Evolutionary conservation across 2,329 filamentous ascomycete genomes (phyloP).

Genomic region (Penicillium sp.): DNA sequence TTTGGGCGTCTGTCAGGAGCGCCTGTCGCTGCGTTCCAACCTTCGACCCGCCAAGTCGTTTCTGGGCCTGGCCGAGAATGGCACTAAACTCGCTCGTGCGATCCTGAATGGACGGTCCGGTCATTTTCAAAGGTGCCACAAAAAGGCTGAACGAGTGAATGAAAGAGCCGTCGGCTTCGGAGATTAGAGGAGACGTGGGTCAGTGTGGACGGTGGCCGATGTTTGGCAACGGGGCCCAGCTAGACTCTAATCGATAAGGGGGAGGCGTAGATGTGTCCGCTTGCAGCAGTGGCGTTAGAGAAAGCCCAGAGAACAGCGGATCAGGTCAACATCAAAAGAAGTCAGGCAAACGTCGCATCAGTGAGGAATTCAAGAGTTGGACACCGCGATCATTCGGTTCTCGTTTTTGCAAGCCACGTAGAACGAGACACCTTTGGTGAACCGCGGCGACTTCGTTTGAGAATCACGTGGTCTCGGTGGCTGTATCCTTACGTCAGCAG

Average conservation of each 20-base stretch:
- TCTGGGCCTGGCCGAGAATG: constrained; percentile 83
- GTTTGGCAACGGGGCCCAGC: constrained; percentile 11
- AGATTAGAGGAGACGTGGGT: not conserved
- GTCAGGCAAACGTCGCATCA: not conserved
- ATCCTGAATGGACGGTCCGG: constrained; percentile 81
- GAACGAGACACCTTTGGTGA: constrained; percentile 17
- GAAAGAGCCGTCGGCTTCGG: not conserved
- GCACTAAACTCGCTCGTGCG: constrained; percentile 93
- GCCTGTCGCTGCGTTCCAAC: constrained; percentile 77
- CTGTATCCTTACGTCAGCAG: constrained; percentile 16
- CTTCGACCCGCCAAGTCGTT: constrained; percentile 74
- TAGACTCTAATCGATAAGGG: constrained; percentile 38
- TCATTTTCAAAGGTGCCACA: constrained; percentile 44
- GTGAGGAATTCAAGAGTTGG: not conserved
- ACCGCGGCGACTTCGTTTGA: constrained; percentile 2
- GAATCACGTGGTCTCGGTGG: constrained; percentile 19
- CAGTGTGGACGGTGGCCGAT: constrained; percentile 12
- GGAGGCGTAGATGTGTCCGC: constrained; percentile 27
- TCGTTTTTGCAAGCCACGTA: not conserved
- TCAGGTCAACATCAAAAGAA: not conserved
- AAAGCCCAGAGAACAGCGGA: constrained; percentile 1
- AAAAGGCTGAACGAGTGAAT: not conserved
- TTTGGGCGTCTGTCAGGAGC: constrained; percentile 71
- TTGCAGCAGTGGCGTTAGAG: constrained; percentile 12
- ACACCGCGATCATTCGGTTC: not conserved